These are phyloP conservation scores for Fusarium phyllophilum DNA, from an alignment of 2,329 filamentous ascomycete species.

Conservation along the genomic window DNA sequence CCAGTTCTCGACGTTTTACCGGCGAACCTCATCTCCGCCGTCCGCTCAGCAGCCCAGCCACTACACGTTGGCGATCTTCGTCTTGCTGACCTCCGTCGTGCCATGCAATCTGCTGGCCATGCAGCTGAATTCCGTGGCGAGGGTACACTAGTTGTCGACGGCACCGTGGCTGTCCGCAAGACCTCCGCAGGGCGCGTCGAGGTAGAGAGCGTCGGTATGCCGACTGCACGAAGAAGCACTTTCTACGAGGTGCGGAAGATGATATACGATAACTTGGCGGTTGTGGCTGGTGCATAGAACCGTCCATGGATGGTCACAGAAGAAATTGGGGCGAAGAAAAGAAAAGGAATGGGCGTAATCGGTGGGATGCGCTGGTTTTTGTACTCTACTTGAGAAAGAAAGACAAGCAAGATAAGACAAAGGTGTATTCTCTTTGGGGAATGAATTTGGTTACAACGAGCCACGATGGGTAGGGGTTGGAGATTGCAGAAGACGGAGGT, in stretches of 20 bases:
- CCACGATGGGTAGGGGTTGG: not conserved
- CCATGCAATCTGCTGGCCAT: slow-evolving; percentile 85
- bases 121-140: slow-evolving; percentile 93
- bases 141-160: slow-evolving; percentile 89
- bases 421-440: slow-evolving; percentile 22
- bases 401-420: not conserved
- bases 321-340: not conserved
- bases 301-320: not conserved
- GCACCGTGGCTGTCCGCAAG: slow-evolving; percentile 88
- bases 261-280: slow-evolving; percentile 93
- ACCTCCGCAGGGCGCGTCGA: slow-evolving; percentile 87
- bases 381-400: slow-evolving; percentile 6
- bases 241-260: slow-evolving; percentile 90
- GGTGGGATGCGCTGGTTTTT: slow-evolving; percentile 27
- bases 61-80: slow-evolving; percentile 94
- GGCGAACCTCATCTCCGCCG: slow-evolving; percentile 72
- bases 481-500: not conserved
- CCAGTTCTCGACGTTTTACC: slow-evolving; percentile 67
- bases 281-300: slow-evolving; percentile 77
- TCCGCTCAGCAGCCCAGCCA: slow-evolving; percentile 81
- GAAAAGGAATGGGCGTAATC: slow-evolving; percentile 9
- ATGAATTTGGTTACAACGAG: slow-evolving; percentile 15
- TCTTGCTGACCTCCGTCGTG: slow-evolving; percentile 84
- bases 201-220: slow-evolving; percentile 77
- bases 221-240: slow-evolving; percentile 62